Base-by-base conservation (phyloP, 2,329 filamentous ascomycete genomes). In the Apiospora hydei region DNA sequence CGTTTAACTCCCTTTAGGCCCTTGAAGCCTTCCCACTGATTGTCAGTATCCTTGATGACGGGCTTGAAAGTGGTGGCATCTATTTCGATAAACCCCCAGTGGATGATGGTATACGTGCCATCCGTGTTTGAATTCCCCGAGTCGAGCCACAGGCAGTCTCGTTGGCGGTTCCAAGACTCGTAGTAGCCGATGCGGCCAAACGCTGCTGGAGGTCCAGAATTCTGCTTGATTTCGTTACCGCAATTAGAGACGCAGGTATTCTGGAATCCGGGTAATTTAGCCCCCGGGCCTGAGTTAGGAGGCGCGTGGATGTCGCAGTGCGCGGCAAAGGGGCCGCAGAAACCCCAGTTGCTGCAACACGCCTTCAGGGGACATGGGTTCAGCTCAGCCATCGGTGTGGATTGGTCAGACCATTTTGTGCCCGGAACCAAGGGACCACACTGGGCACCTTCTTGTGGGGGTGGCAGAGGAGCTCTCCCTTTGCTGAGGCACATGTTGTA, bases 361-460 rank as follows among this genome's bases (percentile, higher is more conserved):
- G 79, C 81, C 38, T 84, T 84, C 0, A 86, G 77, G 0, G 83
- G 83, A 72, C 87, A 88, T 0, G 81, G 83, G 72, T 88, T 88
- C 7, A 88, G 76, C 11, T 77, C 75, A 0, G 78, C 73, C 4
- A 86, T 64, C 16, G 78, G 75, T 0, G 76, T 34, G 2, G 26
- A 16, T 21, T 0, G 84, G 82, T 14, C 75, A 67, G n/a, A 18
- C n/a, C 43, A 67, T 13, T 74, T 68, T 0, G 84, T 85, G 0
- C 84, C 83, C 5, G 81, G 80, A 0, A 82, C 79, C 64, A 83
- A 80, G 0, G 87, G 87, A 0, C 87, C 87, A 75, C 87, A 87
- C 0, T 81, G 73, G 16, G 83, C 82, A 67, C 83, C 81, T 0
- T 76, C 41, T 2, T 84, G 73, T 1, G 78, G 71, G 1, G 81